Evolutionary conservation across 129 eudicot genomes (phyloP), one percentile per base, ranked within the genome.

Genomic region (Centella asiatica): DNA sequence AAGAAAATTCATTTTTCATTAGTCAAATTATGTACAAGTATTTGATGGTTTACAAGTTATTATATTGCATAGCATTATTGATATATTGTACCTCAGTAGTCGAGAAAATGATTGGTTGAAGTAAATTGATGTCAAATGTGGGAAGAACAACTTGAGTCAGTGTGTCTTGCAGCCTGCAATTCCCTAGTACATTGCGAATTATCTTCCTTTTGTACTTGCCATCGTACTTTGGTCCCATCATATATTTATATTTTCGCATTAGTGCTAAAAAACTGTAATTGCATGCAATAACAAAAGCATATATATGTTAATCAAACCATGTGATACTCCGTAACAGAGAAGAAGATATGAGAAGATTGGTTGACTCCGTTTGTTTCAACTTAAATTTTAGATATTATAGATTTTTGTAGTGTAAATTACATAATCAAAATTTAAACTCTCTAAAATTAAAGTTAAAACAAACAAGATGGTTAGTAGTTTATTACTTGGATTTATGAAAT

Each of bases 101-200:
- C 18, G 80, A 39, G 66, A 79, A 79, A 59, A 79, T 53, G 15
- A 67, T 42, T 5, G 87, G 87, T 57, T 81, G 83, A 59, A 77
- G 78, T 3, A 37, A 68, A 18, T 45, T 77, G 67, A 81, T 74
- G 63, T 81, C 87, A 45, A 77, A 81, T 57, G 80, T 33, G 44
- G 87, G 83, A 66, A 81, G 74, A 25, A 81, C 87, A 17, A 77
- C 57, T 51, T 67, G 67, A 1, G 83, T 81, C 47, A 81, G 22
- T 2, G 80, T 71, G 5, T 81, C 64, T 26, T 58, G 69, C 23
- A 81, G 55, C 52, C 75, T 77, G 57, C 40, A 52, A 57, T 71
- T 67, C 37, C 68, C 69, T 39, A 81, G 56, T 18, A 67, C 6
- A 49, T 58, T 54, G n/a, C 67, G 56, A 14, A 74, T 15, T 12